Evolutionary conservation across 495 filamentous ascomycete genomes (phyloP), one percentile per base, ranked within the genome.

Genomic region (Aspergillus sparsus): DNA sequence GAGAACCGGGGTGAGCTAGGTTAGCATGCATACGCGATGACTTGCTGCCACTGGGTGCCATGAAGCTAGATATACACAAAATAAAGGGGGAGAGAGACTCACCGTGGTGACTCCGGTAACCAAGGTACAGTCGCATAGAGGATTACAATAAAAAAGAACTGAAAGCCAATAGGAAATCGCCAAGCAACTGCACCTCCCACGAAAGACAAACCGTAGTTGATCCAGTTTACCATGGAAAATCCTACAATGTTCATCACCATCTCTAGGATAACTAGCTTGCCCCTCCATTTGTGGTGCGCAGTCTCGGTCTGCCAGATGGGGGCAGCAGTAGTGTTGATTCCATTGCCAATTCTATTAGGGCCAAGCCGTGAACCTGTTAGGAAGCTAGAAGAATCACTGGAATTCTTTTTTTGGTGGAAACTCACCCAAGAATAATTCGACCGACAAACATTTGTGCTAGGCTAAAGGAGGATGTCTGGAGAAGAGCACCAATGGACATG

Each of bases 221-320:
- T 73, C 77, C 83, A 85, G 51, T 84, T 84, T 39, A 67, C 67
- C 7, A 83, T 58, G 13, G 68, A 72, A 65, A 84, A 86, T 12
- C 84, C 83, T 35, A 79, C 78, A 55, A 87, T 83, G 61, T 87
- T 87, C 71, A 84, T 69, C 34, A 82, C 78, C 75, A 86, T 78
- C 53, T 86, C 85, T 11, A 88, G 73, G 46, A 87, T 78, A 13
- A 87, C 82, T 33, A 87, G 70, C 60, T 83, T 81, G 45, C 87
- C 87, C 61, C 86, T 74, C 79, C 81, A 84, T 49, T 77, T 75
- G 0, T 78, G 74, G 53, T 85, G 80, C 0, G 83, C 82, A 0
- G 83, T 86, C 61, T 90, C 85, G 2, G 81, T 81, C 66, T 88
- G 84, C 84, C 84, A 90, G 6, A 87, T 78, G 5, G 87, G 87